Evolutionary conservation across 2,329 filamentous ascomycete genomes (phyloP).

Genomic region (Corinectria fuckeliana): DNA sequence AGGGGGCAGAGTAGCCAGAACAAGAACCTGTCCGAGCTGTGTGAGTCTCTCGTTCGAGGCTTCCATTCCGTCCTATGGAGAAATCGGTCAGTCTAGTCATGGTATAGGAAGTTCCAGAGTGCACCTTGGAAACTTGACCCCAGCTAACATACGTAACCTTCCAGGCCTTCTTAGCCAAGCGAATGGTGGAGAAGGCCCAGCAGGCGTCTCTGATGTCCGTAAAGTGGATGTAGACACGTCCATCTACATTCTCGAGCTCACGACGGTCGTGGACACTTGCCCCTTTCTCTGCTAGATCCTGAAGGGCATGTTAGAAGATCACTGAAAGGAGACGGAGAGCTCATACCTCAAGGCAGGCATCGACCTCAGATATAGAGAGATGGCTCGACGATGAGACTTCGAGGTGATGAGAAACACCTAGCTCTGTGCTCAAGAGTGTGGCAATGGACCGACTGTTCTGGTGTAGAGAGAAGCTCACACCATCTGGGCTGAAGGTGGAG

Average conservation of each 20-base stretch:
- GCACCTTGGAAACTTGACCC: conserved; percentile 22
- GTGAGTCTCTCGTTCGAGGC: conserved; percentile 8
- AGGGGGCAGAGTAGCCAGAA: conserved; percentile 34
- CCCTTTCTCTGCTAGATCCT: conserved; percentile 50
- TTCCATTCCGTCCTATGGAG: conserved; percentile 12
- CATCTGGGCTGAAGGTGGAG: conserved; percentile 62
- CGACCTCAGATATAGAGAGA: conserved; percentile 47
- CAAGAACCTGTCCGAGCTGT: conserved; percentile 39
- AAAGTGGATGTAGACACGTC: conserved; percentile 62
- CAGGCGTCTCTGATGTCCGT: conserved; percentile 66
- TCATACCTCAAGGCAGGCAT: conserved; percentile 54
- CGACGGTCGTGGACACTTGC: conserved; percentile 46
- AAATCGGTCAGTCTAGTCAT: background rate
- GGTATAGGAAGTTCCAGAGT: background rate
- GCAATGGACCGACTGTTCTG: conserved; percentile 40
- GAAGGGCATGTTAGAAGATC: conserved; percentile 15
- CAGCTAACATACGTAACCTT: conserved; percentile 36
- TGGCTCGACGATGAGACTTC: conserved; percentile 45
- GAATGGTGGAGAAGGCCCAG: conserved; percentile 54
- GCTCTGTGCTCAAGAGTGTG: conserved; percentile 52
- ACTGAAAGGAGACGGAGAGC: background rate
- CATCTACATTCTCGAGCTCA: conserved; percentile 44
- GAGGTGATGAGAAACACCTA: conserved; percentile 54
- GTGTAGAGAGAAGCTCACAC: conserved; percentile 22
- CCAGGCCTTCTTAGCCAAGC: conserved; percentile 54